Evolutionary conservation across 768 basidiomycete species (phyloP).

Genomic region (Neoboletus subvelutipes): DNA sequence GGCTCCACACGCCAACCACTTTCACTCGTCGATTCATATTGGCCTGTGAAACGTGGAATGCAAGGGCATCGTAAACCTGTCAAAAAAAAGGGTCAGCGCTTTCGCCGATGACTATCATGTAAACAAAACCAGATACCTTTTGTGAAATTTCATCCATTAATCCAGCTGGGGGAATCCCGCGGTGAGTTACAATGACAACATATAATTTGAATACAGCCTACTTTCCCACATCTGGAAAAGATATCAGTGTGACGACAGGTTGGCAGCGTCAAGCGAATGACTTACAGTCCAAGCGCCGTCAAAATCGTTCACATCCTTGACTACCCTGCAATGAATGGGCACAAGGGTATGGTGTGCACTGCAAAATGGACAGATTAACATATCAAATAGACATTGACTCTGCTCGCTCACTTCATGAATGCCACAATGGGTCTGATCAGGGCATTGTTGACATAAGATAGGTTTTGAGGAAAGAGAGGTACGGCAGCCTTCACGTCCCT

Average conservation of each 20-base stretch:
- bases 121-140: constrained; percentile 49
- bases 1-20: constrained; percentile 90
- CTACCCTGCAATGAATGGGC: constrained; percentile 88
- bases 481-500: constrained; percentile 94
- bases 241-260: constrained; percentile 3
- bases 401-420: constrained; percentile 84
- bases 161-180: constrained; percentile 58
- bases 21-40: constrained; percentile 88
- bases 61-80: constrained; percentile 87
- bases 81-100: background rate
- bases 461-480: constrained; percentile 83
- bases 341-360: constrained; percentile 93
- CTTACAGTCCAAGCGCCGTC: constrained; percentile 96
- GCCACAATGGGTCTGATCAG: constrained; percentile 94
- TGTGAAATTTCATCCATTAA: constrained; percentile 87
- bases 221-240: constrained; percentile 84
- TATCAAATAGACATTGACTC: background rate
- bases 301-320: constrained; percentile 82
- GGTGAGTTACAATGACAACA: background rate
- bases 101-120: background rate
- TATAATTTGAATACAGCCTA: constrained; percentile 37
- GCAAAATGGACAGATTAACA: constrained; percentile 8
- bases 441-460: constrained; percentile 91
- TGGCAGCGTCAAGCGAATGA: constrained; percentile 9
- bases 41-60: constrained; percentile 89